A percentile compares a stretch with the other conserved stretches of the same genome.
Conservation (phyloP, 2,329 filamentous ascomycete genomes). For the Fusarium aywerte region DNA sequence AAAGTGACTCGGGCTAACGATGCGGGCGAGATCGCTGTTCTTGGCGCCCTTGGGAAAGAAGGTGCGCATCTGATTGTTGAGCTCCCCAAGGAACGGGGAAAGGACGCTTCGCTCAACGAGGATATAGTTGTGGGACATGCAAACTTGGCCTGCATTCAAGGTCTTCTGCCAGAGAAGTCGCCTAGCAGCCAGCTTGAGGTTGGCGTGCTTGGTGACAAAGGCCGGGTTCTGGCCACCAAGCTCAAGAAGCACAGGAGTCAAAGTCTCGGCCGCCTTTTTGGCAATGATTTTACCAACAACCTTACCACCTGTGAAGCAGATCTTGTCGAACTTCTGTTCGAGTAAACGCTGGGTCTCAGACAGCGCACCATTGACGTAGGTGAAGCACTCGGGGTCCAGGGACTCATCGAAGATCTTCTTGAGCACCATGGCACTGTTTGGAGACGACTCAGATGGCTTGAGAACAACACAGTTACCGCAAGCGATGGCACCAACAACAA, state of each 20-base stretch:
- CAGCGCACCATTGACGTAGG: conserved; percentile 81
- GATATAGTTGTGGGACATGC: conserved; percentile 92
- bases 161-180: conserved; percentile 91
- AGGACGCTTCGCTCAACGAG: conserved; percentile 81
- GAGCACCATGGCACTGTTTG: conserved; percentile 79
- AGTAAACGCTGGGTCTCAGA: conserved; percentile 84
- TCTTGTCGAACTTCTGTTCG: conserved; percentile 95
- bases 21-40: conserved; percentile 81
- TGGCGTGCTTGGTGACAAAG: conserved; percentile 85
- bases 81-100: conserved; percentile 75
- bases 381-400: conserved; percentile 81
- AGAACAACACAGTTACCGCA: conserved; percentile 90
- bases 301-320: conserved; percentile 90
- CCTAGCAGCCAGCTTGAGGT: conserved; percentile 82
- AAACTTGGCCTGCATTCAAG: conserved; percentile 89
- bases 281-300: conserved; percentile 86
- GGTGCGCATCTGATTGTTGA: conserved; percentile 75
- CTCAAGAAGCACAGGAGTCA: conserved; percentile 90
- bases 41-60: conserved; percentile 88
- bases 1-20: conserved; percentile 85
- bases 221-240: conserved; percentile 93
- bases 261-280: conserved; percentile 86
- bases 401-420: conserved; percentile 79
- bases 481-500: conserved; percentile 88
- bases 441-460: conserved; percentile 89